Evolutionary conservation across 768 basidiomycete species (phyloP).

Genomic region (Mycena venus): DNA sequence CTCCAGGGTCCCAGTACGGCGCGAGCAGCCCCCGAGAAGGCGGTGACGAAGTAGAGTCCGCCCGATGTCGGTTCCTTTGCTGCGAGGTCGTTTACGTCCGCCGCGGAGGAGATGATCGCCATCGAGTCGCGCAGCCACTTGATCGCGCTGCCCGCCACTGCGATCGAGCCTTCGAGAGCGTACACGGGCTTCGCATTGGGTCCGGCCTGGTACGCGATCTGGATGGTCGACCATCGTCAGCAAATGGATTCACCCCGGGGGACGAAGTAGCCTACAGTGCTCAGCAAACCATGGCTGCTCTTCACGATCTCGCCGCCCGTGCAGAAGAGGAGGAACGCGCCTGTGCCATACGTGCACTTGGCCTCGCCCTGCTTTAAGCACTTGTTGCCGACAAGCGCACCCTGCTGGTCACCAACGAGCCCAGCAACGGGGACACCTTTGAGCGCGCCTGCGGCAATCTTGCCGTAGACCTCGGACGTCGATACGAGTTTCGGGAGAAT

Average conservation of each 20-base stretch:
- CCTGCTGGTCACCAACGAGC: conserved; percentile 98
- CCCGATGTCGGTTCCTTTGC: conserved; percentile 82
- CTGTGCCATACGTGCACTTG: conserved; percentile 98
- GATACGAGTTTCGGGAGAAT: conserved; percentile 91
- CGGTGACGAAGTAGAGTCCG: conserved; percentile 96
- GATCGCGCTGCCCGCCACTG: conserved; percentile 95
- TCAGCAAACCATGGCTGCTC: conserved; percentile 89
- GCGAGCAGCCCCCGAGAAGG: conserved; percentile 96
- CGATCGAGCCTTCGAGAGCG: conserved; percentile 95
- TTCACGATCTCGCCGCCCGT: conserved; percentile 90
- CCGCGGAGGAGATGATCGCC: conserved; percentile 81
- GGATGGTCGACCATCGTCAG: conserved; percentile 23
- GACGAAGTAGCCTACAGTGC: conserved; percentile 69
- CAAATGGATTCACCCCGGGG: background rate
- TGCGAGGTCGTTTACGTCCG: conserved; percentile 89
- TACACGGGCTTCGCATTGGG: conserved; percentile 85
- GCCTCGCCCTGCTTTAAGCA: conserved; percentile 93
- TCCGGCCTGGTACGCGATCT: conserved; percentile 94
- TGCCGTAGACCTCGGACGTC: conserved; percentile 93
- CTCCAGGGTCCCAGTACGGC: conserved; percentile 97
- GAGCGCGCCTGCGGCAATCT: conserved; percentile 74
- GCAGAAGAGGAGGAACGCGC: conserved; percentile 96
- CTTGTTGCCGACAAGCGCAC: conserved; percentile 96
- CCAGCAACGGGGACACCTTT: conserved; percentile 89
- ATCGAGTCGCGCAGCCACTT: conserved; percentile 98